Conservation (phyloP, 2,329 filamentous ascomycete genomes). For the Nothophoma quercina region DNA sequence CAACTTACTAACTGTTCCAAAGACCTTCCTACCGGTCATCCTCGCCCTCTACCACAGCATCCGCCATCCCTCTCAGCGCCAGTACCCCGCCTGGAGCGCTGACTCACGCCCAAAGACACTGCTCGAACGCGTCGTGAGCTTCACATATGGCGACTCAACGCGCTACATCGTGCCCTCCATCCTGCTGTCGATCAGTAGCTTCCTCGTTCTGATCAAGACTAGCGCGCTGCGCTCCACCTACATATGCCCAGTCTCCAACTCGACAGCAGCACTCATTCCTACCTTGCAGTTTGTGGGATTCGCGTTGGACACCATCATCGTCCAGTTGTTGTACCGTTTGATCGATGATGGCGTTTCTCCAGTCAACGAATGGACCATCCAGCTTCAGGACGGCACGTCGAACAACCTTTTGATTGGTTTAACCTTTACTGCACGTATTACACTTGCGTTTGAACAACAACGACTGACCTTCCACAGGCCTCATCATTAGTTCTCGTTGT, state of each 20-base stretch:
- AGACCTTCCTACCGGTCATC: slow-evolving; percentile 44
- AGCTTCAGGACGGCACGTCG: slow-evolving; percentile 37
- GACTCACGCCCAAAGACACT: slow-evolving; percentile 30
- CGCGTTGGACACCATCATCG: slow-evolving; percentile 37
- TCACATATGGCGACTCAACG: slow-evolving; percentile 38
- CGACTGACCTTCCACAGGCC: slow-evolving; percentile 35
- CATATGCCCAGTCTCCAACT: slow-evolving; percentile 41
- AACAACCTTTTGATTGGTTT: slow-evolving; percentile 39
- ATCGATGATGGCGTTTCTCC: slow-evolving; percentile 37
- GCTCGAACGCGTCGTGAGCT: slow-evolving; percentile 37
- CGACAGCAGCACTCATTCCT: slow-evolving; percentile 34
- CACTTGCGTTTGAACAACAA: neutral
- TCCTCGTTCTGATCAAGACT: slow-evolving; percentile 40
- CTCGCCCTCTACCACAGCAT: slow-evolving; percentile 42
- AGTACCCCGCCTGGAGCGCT: slow-evolving; percentile 40
- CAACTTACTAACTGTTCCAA: slow-evolving; percentile 15
- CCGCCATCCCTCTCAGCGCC: slow-evolving; percentile 34
- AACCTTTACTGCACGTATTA: slow-evolving; percentile 37
- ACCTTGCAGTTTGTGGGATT: slow-evolving; percentile 42
- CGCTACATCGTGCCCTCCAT: slow-evolving; percentile 44
- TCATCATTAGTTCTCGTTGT: slow-evolving; percentile 40
- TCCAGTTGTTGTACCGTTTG: slow-evolving; percentile 35
- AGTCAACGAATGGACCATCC: slow-evolving; percentile 33
- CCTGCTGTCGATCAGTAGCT: slow-evolving; percentile 42
- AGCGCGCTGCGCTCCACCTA: slow-evolving; percentile 41